Evolutionary conservation across 208 protist genomes (phyloP).

Genomic region (Kentomonas sorsogonicus): DNA sequence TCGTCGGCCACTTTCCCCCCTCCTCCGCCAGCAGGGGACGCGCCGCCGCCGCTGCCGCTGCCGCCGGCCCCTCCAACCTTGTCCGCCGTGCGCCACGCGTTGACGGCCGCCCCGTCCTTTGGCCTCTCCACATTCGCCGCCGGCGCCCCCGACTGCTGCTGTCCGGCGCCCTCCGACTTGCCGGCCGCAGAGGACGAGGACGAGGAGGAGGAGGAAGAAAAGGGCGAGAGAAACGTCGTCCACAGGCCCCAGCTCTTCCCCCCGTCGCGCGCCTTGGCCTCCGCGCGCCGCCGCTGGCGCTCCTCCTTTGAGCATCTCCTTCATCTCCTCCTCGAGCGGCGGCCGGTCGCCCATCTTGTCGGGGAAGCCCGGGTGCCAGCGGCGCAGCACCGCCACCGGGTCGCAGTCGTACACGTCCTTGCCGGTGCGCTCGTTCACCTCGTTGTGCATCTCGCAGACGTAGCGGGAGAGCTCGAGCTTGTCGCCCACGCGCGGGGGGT

Average conservation of each 20-base stretch:
- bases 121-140: background rate
- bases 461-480: constrained; percentile 68
- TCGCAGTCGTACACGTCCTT: constrained; percentile 76
- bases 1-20: constrained; percentile 27
- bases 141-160: constrained; percentile 4
- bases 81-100: background rate
- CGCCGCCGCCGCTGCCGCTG: background rate
- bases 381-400: constrained; percentile 55
- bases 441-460: constrained; percentile 87
- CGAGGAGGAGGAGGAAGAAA: no score
- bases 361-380: constrained; percentile 87
- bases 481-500: constrained; percentile 63
- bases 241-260: constrained; percentile 5
- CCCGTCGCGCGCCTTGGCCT: constrained; percentile 10
- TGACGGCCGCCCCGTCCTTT: background rate
- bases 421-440: constrained; percentile 70
- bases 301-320: constrained; percentile 14
- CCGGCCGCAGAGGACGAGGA: no score
- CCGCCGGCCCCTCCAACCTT: background rate
- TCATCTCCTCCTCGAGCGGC: constrained; percentile 57
- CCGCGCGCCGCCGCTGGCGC: constrained; percentile 8
- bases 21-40: background rate
- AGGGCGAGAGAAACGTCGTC: constrained; percentile 9
- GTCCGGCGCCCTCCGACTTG: no score
- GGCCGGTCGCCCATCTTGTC: constrained; percentile 74